A percentile compares a stretch with the other conserved stretches of the same genome.
Conservation (phyloP, 805 yeast species). For the Saturnispora silvae region DNA sequence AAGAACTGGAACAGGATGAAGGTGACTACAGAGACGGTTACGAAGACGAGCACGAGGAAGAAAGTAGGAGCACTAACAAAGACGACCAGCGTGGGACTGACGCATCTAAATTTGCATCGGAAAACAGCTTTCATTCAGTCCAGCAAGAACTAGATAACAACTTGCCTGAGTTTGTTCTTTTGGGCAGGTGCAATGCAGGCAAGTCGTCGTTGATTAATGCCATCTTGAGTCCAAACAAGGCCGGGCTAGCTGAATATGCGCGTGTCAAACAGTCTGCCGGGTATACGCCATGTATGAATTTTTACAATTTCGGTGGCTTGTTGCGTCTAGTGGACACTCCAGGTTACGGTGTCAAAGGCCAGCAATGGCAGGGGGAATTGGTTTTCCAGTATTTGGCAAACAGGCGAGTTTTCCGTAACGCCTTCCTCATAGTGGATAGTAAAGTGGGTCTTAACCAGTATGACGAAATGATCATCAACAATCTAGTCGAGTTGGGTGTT, state of each 20-base stretch:
- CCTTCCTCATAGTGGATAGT: constrained; percentile 53
- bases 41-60: neutral
- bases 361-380: constrained; percentile 54
- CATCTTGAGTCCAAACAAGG: constrained; percentile 33
- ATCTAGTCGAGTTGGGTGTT: constrained; percentile 42
- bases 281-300: constrained; percentile 53
- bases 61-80: neutral
- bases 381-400: constrained; percentile 51
- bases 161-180: constrained; percentile 63
- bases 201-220: constrained; percentile 69
- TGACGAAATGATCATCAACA: constrained; percentile 44
- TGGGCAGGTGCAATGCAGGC: constrained; percentile 81
- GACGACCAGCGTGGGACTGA: constrained; percentile 1
- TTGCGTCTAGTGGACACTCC: constrained; percentile 76
- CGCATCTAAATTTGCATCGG: constrained; percentile 10
- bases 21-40: constrained; percentile 8
- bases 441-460: constrained; percentile 46
- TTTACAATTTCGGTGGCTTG: constrained; percentile 54
- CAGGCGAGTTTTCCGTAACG: constrained; percentile 43
- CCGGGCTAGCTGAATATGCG: constrained; percentile 30
- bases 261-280: constrained; percentile 27
- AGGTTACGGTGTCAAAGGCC: constrained; percentile 76
- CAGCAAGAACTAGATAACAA: constrained; percentile 26
- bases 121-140: too few relatives aligned
- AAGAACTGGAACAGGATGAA: constrained; percentile 1